phyloP scores from a whole-genome alignment of 1,284 basidiomycete species.

The Ceratobasidium sp. region DNA sequence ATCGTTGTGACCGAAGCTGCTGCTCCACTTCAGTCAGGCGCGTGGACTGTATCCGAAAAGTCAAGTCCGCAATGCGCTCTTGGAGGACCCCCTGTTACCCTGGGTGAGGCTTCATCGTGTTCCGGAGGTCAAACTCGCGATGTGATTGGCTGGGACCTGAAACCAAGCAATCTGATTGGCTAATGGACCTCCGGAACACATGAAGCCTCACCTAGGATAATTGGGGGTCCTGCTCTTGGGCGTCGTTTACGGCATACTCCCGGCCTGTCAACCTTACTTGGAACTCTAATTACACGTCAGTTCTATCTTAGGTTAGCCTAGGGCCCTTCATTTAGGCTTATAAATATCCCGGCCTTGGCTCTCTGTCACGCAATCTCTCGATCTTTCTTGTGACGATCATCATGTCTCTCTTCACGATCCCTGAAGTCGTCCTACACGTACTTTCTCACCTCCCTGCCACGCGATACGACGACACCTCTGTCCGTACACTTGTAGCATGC shows the following conservation, averaged over 20 bases:
- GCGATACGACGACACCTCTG: constrained; percentile 19
- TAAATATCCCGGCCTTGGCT: background rate
- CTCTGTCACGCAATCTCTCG: background rate
- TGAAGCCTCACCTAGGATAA: too few species aligned
- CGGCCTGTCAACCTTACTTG: too few species aligned
- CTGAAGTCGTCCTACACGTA: constrained; percentile 17
- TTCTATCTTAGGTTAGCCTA: too few species aligned
- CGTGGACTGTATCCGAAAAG: background rate
- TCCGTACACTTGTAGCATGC: constrained; percentile 17
- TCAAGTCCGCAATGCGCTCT: too few species aligned
- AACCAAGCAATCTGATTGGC: too few species aligned
- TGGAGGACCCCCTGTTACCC: too few species aligned
- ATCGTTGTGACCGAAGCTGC: background rate
- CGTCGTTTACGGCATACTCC: too few species aligned
- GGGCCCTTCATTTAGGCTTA: background rate
- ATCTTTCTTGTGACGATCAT: background rate
- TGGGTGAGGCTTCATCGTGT: too few species aligned
- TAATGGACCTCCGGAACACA: too few species aligned
- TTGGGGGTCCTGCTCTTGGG: too few species aligned
- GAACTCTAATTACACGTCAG: background rate
- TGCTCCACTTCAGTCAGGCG: constrained; percentile 2
- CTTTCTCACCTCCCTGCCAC: constrained; percentile 1
- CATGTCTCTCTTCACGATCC: constrained; percentile 13
- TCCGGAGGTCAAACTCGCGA: too few species aligned
- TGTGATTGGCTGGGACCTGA: too few species aligned